Evolutionary conservation across 805 yeast genomes (phyloP).

Genomic region (Komagataella kurtzmanii): DNA sequence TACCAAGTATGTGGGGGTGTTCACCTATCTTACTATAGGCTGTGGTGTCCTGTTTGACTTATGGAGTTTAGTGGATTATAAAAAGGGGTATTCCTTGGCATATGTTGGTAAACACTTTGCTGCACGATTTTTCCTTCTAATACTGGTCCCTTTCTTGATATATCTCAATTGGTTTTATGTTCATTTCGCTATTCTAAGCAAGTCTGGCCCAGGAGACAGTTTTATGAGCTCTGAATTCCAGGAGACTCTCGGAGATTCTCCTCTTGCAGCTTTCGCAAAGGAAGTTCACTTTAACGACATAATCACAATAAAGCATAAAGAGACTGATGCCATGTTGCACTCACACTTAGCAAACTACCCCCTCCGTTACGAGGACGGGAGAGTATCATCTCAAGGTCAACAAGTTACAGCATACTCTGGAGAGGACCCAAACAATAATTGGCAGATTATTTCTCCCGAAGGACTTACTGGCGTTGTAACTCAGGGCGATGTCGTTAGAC

Average conservation of each 20-base stretch:
- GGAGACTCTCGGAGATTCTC: constrained; percentile 79
- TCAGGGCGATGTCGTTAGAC: constrained; percentile 65
- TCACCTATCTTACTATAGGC: constrained; percentile 84
- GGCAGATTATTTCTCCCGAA: constrained; percentile 70
- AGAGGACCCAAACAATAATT: constrained; percentile 56
- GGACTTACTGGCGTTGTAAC: constrained; percentile 30
- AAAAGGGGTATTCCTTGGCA: constrained; percentile 45
- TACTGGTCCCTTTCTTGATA: constrained; percentile 68
- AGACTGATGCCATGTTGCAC: constrained; percentile 67
- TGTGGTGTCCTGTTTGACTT: constrained; percentile 73
- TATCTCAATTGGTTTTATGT: constrained; percentile 86
- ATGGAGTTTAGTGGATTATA: constrained; percentile 75
- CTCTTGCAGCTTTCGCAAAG: constrained; percentile 56
- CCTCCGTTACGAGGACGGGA: constrained; percentile 88
- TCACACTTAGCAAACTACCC: constrained; percentile 74
- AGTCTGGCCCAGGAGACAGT: constrained; percentile 91
- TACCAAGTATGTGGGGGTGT: constrained; percentile 91
- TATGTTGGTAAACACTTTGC: constrained; percentile 55
- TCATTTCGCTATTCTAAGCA: constrained; percentile 70
- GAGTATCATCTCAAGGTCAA: constrained; percentile 88
- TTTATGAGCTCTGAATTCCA: constrained; percentile 96
- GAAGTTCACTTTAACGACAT: constrained; percentile 65
- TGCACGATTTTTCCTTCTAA: constrained; percentile 58
- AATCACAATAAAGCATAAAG: constrained; percentile 69
- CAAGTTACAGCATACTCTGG: constrained; percentile 69